Conservation (phyloP, 2,329 filamentous ascomycete genomes). For the Diaporthe aspalathi region DNA sequence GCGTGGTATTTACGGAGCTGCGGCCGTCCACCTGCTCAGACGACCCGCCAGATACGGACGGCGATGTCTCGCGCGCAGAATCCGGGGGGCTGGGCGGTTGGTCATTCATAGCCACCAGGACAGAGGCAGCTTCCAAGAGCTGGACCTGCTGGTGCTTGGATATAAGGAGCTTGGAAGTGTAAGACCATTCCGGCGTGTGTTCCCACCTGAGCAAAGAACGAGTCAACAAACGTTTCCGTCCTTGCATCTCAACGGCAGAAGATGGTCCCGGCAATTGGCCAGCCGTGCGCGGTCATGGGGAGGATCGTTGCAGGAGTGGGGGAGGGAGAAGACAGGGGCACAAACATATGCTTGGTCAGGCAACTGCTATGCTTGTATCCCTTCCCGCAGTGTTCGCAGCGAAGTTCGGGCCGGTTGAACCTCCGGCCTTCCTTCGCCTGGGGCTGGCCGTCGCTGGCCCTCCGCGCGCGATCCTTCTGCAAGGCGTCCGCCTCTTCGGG, state of each 20-base stretch:
- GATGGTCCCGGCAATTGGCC: conserved; percentile 28
- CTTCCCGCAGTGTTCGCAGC: conserved; percentile 98
- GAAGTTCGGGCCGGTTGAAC: conserved; percentile 84
- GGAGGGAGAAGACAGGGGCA: conserved; percentile 70
- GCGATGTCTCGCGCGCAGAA: conserved; percentile 77
- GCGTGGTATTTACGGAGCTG: conserved; percentile 93
- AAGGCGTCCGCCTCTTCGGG: conserved; percentile 63
- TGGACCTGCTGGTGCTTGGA: conserved; percentile 99
- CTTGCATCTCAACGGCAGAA: conserved; percentile 47
- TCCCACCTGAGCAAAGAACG: conserved; percentile 82
- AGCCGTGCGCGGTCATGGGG: conserved; percentile 30
- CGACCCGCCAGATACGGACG: conserved; percentile 78
- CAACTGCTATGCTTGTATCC: conserved; percentile 99
- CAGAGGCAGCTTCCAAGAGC: conserved; percentile 95
- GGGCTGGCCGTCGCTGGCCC: conserved; percentile 88
- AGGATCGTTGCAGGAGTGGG: conserved; percentile 49
- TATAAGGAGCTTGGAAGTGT: conserved; percentile 96
- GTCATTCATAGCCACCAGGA: conserved; percentile 89
- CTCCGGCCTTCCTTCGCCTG: conserved; percentile 84
- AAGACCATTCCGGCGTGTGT: conserved; percentile 97
- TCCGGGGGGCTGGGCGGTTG: conserved; percentile 69
- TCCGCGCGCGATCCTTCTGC: conserved; percentile 64
- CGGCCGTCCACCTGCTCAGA: conserved; percentile 81
- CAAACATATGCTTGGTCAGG: conserved; percentile 99
- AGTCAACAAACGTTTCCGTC: conserved; percentile 54